A percentile compares a stretch with the other conserved stretches of the same genome.
These are phyloP conservation scores for Apiotrichum sp. DNA, from an alignment of 1,284 basidiomycete genomes.

Conservation along the genomic window DNA sequence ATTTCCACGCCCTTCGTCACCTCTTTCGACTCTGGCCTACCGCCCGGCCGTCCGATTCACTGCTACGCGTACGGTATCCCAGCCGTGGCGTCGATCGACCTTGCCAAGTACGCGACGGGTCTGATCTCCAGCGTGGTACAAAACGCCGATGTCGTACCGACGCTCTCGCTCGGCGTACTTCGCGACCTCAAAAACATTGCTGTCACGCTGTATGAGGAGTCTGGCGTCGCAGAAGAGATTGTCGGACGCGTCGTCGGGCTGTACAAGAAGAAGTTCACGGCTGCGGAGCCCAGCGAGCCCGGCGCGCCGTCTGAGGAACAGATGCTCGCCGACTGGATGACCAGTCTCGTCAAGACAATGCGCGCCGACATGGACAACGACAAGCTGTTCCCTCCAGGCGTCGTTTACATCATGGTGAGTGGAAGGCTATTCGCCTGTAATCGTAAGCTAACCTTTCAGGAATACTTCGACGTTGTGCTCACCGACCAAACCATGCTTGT, in stretches of 20 bases:
- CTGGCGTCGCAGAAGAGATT: constrained; percentile 49
- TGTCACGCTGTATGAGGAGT: constrained; percentile 46
- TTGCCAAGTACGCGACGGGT: constrained; percentile 47
- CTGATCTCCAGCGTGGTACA: constrained; percentile 50
- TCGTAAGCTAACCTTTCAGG: constrained; percentile 18
- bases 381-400: constrained; percentile 47
- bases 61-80: constrained; percentile 50
- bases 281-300: background rate
- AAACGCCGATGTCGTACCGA: constrained; percentile 39
- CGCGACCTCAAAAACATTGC: constrained; percentile 52
- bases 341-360: constrained; percentile 47
- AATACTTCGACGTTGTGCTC: constrained; percentile 47
- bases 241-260: constrained; percentile 47
- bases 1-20: constrained; percentile 51
- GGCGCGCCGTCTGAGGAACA: constrained; percentile 22
- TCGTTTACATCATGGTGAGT: constrained; percentile 39
- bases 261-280: constrained; percentile 24
- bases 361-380: constrained; percentile 48
- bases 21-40: constrained; percentile 44
- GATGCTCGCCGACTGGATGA: constrained; percentile 44
- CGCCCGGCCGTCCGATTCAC: constrained; percentile 50
- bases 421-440: too few species aligned
- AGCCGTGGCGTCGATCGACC: constrained; percentile 48
- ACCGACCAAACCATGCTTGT: constrained; percentile 18
- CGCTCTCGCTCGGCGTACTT: constrained; percentile 49